Conservation (phyloP, 2,329 filamentous ascomycete species). For the Claviceps digitariae region DNA sequence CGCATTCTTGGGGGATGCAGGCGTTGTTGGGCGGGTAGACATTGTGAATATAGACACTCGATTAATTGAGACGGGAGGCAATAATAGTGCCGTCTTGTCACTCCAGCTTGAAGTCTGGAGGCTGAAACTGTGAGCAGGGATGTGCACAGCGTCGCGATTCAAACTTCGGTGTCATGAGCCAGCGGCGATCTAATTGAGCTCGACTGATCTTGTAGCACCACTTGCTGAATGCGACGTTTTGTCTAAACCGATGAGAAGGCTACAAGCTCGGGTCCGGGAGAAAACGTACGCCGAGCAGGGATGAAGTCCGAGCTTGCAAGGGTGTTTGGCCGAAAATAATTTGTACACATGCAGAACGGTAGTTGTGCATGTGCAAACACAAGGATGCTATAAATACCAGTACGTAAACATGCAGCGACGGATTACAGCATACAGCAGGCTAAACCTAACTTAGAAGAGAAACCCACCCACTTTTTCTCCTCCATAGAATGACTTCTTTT, state of each 20-base stretch:
- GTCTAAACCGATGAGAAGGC: background rate
- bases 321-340: too few relatives aligned
- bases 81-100: background rate
- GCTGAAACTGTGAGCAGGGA: background rate
- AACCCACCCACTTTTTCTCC: too few relatives aligned
- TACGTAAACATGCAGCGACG: too few relatives aligned
- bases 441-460: too few relatives aligned
- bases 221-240: background rate
- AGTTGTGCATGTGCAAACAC: background rate
- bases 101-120: background rate
- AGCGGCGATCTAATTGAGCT: background rate
- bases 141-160: background rate
- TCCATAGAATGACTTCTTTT: too few relatives aligned
- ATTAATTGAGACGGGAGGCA: background rate
- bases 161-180: background rate
- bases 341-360: too few relatives aligned
- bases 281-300: background rate
- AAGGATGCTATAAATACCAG: too few relatives aligned
- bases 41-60: conserved; percentile 18
- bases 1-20: conserved; percentile 40
- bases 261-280: background rate
- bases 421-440: too few relatives aligned
- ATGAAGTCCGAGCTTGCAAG: too few relatives aligned
- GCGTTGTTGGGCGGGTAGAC: conserved; percentile 34
- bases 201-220: background rate